Evolutionary conservation across 495 filamentous ascomycete genomes (phyloP).

Genomic region (Xanthoparmelia taractica): DNA sequence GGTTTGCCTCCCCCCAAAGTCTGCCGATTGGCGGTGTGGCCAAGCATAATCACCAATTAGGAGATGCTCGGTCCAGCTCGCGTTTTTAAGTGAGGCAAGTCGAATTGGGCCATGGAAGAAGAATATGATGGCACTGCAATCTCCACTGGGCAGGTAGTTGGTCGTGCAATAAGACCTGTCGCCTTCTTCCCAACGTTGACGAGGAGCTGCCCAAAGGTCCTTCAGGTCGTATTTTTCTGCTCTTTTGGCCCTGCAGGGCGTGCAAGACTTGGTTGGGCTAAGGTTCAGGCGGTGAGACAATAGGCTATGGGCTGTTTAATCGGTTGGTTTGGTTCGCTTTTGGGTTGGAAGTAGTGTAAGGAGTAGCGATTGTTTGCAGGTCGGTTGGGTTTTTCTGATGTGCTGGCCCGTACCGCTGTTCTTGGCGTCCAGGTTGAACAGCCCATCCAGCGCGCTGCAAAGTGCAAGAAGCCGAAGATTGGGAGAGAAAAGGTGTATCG

Average conservation of each 20-base stretch:
- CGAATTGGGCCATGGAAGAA: neutral
- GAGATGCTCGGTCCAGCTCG: neutral
- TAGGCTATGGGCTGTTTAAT: slow-evolving; percentile 7
- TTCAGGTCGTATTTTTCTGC: neutral
- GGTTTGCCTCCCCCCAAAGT: slow-evolving; percentile 9
- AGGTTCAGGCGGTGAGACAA: slow-evolving; percentile 11
- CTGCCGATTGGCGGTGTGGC: slow-evolving; percentile 9
- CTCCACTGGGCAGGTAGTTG: neutral
- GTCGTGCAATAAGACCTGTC: no score
- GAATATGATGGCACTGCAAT: neutral
- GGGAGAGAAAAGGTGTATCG: no score
- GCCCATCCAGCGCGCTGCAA: neutral
- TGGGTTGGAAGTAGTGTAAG: neutral
- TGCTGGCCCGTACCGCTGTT: slow-evolving; percentile 16
- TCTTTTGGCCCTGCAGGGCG: neutral
- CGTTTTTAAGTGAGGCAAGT: slow-evolving; percentile 1
- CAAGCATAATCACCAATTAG: neutral
- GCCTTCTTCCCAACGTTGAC: neutral
- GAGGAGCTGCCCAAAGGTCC: neutral
- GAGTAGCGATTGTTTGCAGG: slow-evolving; percentile 16
- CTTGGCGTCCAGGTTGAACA: slow-evolving; percentile 8
- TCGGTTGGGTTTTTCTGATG: neutral
- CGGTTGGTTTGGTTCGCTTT: neutral
- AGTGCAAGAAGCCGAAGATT: slow-evolving; percentile 12
- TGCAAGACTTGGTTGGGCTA: slow-evolving; percentile 3